Evolutionary conservation across 225 moss, liverwort and hornwort genomes (phyloP), one percentile per base, ranked within the genome.

Genomic region (Marchantia polymorpha): DNA sequence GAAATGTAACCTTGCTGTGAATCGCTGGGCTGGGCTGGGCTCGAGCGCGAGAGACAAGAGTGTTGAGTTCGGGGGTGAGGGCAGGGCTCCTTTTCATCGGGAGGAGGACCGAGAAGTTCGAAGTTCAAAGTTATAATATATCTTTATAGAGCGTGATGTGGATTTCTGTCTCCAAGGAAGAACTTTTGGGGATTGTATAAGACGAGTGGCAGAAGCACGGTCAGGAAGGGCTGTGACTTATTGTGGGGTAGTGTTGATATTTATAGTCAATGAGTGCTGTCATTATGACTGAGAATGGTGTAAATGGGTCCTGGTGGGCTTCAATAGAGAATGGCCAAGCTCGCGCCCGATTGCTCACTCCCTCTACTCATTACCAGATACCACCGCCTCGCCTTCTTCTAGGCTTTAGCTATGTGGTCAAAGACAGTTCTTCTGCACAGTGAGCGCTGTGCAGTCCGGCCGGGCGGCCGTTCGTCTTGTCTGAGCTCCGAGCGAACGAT

Each of bases 251-350:
- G 25, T 73, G 25, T 49, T 73, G 73, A 29, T 73, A 54, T 73
- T 73, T 73, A 54, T 73, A 73, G 73, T 25, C 25, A 73, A 73
- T 73, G 73, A 73, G 73, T 73, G 52, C 12, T n/a, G 61, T 23
- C 61, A 61, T 61, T 61, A 61, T 61, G 61, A 61, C n/a, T 10
- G 61, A 61, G 61, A 61, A 22, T n/a, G 61, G 61, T 17, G 61
- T 61, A 23, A 61, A 61, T 61, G 22, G 17, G 61, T 61, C n/a
- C 6, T 23, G 22, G 61, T 61, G 61, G n/a, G n/a, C 23, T 61
- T 22, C n/a, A 22, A 10, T 8, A n/a, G n/a, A 23, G n/a, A 61
- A 59, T 8, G 23, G 61, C 9, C 23, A 23, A 58, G 58, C 58
- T 58, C 5, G 5, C 17, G 58, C 58, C 6, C 58, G 13, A 58